phyloP scores from a whole-genome alignment of 306 rosid genomes.

The Malus sieversii region DNA sequence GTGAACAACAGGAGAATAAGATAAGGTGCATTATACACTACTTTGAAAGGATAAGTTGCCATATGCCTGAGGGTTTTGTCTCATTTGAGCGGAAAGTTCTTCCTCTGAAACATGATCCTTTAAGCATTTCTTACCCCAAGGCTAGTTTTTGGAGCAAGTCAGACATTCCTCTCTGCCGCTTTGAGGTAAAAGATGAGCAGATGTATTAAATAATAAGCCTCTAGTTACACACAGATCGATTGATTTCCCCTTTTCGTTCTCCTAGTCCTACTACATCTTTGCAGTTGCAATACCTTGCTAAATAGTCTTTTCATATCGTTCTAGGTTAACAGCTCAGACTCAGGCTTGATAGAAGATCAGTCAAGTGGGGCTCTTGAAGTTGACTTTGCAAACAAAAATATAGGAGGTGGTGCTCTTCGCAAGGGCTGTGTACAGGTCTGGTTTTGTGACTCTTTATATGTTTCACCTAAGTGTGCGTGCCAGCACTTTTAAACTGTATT shows the following conservation, averaged over 20 bases:
- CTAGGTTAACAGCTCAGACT: conserved; percentile 58
- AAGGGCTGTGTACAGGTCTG: conserved; percentile 88
- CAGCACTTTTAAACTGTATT: neutral
- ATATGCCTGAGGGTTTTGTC: conserved; percentile 59
- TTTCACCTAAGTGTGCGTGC: neutral
- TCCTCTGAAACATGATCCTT: conserved; percentile 33
- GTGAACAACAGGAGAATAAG: conserved; percentile 64
- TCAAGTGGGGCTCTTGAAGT: conserved; percentile 69
- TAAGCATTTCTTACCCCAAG: conserved; percentile 49
- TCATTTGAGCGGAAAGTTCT: conserved; percentile 91
- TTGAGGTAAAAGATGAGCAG: conserved; percentile 47
- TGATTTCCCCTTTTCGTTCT: neutral
- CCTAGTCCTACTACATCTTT: neutral
- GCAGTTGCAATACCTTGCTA: neutral
- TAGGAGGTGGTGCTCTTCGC: conserved; percentile 86
- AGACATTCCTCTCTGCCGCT: conserved; percentile 51
- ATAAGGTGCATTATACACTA: conserved; percentile 74
- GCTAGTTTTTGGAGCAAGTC: conserved; percentile 66
- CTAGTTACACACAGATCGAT: neutral
- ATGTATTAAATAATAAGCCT: neutral
- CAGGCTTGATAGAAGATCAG: conserved; percentile 82
- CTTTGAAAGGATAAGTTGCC: conserved; percentile 66
- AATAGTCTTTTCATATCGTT: conserved; percentile 11
- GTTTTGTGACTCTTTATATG: neutral
- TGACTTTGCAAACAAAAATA: conserved; percentile 85